Percentiles rank a stretch among this genome's conserved stretches.
These are phyloP conservation scores for Parathielavia appendiculata DNA, from an alignment of 495 filamentous ascomycete species.

Conservation along the genomic window DNA sequence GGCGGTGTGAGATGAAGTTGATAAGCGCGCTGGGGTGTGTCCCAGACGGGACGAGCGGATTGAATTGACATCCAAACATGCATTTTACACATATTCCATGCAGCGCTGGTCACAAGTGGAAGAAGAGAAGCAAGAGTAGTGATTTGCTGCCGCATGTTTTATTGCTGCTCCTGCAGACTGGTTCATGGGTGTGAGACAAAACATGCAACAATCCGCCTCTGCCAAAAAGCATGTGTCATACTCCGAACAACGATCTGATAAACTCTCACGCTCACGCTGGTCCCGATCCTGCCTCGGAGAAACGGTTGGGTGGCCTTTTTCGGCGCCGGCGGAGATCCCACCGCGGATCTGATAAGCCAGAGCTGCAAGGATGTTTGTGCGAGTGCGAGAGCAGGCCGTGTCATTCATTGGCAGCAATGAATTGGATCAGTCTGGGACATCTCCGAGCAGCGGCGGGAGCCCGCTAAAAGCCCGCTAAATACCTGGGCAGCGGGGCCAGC, in stretches of 20 bases:
- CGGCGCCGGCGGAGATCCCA: constrained; percentile 16
- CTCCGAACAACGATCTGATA: not conserved
- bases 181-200: too few relatives aligned
- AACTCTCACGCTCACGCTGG: not conserved
- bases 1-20: constrained; percentile 36
- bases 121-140: too few relatives aligned
- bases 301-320: constrained; percentile 1
- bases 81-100: not conserved
- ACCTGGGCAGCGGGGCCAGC: constrained; percentile 2
- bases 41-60: too few relatives aligned
- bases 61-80: not conserved
- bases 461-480: constrained; percentile 1
- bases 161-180: too few relatives aligned
- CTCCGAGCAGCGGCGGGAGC: constrained; percentile 7
- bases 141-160: too few relatives aligned
- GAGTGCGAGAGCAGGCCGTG: too few relatives aligned
- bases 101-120: too few relatives aligned
- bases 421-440: constrained; percentile 11
- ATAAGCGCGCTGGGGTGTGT: not conserved
- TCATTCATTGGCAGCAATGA: not conserved
- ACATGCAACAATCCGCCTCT: too few relatives aligned
- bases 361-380: constrained; percentile 14
- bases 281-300: constrained; percentile 16
- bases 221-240: not conserved
- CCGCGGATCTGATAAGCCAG: constrained; percentile 24